Base-by-base conservation (phyloP, 2,329 filamentous ascomycete species). In the Polychaeton citri region DNA sequence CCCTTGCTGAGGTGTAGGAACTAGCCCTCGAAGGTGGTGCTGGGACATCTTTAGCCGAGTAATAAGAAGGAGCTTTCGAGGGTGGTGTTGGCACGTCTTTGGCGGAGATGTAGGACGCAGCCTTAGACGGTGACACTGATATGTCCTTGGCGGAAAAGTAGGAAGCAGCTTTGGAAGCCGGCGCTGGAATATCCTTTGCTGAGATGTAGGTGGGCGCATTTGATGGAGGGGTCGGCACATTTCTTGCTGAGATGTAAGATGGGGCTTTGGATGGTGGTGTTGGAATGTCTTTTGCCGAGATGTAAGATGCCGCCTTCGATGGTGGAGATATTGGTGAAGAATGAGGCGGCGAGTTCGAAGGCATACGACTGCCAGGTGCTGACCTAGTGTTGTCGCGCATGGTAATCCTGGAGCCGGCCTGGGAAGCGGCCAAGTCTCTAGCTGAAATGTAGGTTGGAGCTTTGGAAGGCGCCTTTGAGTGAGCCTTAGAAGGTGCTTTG, bases 21-120 rank as follows among this genome's bases (percentile, higher is more conserved):
- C 21, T 16, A 20, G 30, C 30, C 12, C 13, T 32, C 12, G 30
- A 32, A 17, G 30, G 30, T 9, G 20, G 19, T 19, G 20, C 13
- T 5, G 45, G 44, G 16, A 19, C 16, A 6, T 21, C 16, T 17
- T 32, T 15, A 17, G 36, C 34, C 9, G 31, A 34, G 32, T n/a
- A 20, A 15, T 19, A 20, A 13, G 18, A 16, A 12, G 19, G 20
- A 17, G 19, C 20, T n/a, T 19, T 34, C 12, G 31, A 34, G 32
- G 31, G n/a, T 18, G 36, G 32, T 7, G 33, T 12, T 12, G 36
- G 16, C 6, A 43, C 24, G 6, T 41, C 39, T 13, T 37, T 36
- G 6, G 42, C 43, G 9, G 42, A 45, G 20, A 41, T 37, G 18
- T 44, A 34, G 6, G 38, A 42, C 7, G 24, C 36, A 20, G 32